Evolutionary conservation across 495 filamentous ascomycete genomes (phyloP).

Genomic region (Trypethelium eluteriae): DNA sequence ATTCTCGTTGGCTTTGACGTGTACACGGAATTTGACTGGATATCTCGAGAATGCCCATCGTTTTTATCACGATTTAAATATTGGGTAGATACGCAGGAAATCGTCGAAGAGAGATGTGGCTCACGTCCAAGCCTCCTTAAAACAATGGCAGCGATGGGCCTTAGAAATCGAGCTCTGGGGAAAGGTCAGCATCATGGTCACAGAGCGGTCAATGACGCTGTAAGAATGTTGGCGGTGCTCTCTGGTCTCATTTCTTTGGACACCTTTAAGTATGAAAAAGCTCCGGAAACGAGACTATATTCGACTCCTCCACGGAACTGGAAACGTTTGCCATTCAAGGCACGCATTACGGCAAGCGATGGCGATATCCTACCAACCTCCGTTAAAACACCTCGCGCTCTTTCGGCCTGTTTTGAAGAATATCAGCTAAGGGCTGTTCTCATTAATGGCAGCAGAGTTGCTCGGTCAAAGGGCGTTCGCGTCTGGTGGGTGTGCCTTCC

Average conservation of each 20-base stretch:
- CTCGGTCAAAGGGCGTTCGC: background rate
- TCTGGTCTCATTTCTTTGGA: background rate
- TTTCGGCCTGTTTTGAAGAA: background rate
- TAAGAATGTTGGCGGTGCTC: background rate
- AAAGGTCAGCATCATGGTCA: background rate
- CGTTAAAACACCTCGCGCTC: background rate
- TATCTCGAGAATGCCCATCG: background rate
- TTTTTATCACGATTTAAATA: background rate
- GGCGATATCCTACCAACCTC: background rate
- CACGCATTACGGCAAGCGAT: background rate
- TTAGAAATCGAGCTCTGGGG: background rate
- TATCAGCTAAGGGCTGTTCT: background rate
- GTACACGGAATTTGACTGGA: constrained; percentile 4
- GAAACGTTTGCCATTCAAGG: background rate
- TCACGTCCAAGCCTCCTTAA: background rate
- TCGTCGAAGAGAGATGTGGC: constrained; percentile 8
- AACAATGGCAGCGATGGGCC: background rate
- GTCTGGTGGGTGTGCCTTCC: constrained; percentile 1
- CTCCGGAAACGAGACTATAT: background rate
- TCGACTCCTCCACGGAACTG: background rate
- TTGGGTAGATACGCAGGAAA: constrained; percentile 5
- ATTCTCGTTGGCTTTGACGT: background rate
- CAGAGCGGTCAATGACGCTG: background rate
- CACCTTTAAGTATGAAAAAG: background rate
- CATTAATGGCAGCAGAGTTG: background rate